Base-by-base conservation (phyloP, 306 rosid genomes). In the Begonia masoniana region DNA sequence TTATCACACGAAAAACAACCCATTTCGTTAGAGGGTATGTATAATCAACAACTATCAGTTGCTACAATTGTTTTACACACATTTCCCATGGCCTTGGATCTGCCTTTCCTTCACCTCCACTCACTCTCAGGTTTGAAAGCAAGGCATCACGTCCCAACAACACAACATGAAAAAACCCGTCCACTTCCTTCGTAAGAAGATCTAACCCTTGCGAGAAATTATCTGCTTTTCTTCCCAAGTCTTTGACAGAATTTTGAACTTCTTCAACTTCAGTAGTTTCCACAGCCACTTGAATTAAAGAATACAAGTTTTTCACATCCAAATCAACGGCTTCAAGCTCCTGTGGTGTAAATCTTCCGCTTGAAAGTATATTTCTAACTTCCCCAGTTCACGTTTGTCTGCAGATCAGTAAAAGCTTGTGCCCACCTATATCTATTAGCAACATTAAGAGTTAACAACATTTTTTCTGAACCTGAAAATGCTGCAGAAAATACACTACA, bases 191-290 rank as follows among this genome's bases (percentile, higher is more conserved):
- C 4, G 85, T 72, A 41, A 84, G 83, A 68, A 68, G 72, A 75
- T 88, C 92, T 10, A 84, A 67, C 56, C 92, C 95, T 56, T 74
- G 73, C 0, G 84, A 79, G 43, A 88, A 82, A 43, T 66, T 73
- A 62, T 71, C 80, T 5, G 76, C 59, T 7, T 68, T 67, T 0
- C 42, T 46, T 24, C 71, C 60, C 54, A 84, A 64, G 42, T 82
- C 85, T 36, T 64, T 52, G 56, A 73, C 60, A 46, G 77, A 52
- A 53, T 61, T 73, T 61, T 52, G 47, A 41, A 67, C 47, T 10
- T 50, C 68, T 41, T 72, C 74, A 39, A 15, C 58, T 56, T 73
- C 70, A 8, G 41, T 42, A 0, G 64, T 61, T 45, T 55, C 75
- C 23, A 13, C 66, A 41, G 66, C 78, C 50, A 72, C 73, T 63